These are phyloP conservation scores for Thalia dealbata DNA, from an alignment of 176 grass and related monocot species.

Conservation along the genomic window DNA sequence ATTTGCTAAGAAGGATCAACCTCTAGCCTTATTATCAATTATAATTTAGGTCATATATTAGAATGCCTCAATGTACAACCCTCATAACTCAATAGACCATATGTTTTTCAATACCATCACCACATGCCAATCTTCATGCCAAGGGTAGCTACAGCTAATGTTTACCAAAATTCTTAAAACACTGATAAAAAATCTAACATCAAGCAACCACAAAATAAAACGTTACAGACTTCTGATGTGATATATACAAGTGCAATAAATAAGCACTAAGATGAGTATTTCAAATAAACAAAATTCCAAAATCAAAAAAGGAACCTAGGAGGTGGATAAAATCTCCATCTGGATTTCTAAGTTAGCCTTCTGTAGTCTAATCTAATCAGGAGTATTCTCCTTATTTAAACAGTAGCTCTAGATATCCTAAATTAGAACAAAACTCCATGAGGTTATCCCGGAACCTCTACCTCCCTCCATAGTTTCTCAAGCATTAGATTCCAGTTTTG, in stretches of 20 bases:
- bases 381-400: not conserved
- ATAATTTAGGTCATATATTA: not conserved
- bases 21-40: not conserved
- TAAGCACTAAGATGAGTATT: not conserved
- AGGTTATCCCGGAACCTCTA: not conserved
- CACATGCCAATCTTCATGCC: not conserved
- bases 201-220: too few species aligned
- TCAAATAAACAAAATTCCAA: not conserved
- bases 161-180: too few species aligned
- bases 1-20: not conserved
- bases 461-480: not conserved
- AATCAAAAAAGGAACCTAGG: not conserved
- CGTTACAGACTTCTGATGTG: too few species aligned
- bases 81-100: not conserved
- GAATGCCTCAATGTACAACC: not conserved
- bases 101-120: not conserved
- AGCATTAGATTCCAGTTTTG: not conserved
- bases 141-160: too few species aligned
- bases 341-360: not conserved
- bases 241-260: too few species aligned
- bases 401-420: not conserved
- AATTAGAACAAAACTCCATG: not conserved
- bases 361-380: not conserved
- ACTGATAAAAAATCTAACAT: too few species aligned
- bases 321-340: not conserved